Evolutionary conservation across 2,329 filamentous ascomycete genomes (phyloP).

Genomic region (Simplicillium sp.): DNA sequence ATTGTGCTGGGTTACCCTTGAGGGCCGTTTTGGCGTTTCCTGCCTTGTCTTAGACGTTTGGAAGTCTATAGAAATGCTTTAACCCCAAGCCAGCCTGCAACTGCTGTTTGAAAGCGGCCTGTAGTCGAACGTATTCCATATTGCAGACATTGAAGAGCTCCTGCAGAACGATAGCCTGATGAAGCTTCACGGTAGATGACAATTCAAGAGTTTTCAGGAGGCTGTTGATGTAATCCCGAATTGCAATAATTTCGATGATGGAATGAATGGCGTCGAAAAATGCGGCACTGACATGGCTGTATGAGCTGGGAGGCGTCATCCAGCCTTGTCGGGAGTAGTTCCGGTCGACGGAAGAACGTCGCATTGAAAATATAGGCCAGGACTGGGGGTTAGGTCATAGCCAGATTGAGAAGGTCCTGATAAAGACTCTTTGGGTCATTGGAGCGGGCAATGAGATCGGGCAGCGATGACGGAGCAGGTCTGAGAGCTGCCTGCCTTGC

Average conservation of each 20-base stretch:
- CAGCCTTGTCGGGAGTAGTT: neutral
- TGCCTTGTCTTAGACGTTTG: conserved; percentile 21
- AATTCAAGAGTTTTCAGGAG: conserved; percentile 22
- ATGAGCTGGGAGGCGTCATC: conserved; percentile 17
- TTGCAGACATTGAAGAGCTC: conserved; percentile 35
- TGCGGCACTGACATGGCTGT: conserved; percentile 15
- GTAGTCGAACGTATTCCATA: conserved; percentile 29
- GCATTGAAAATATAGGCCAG: too few species aligned
- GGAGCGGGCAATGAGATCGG: too few species aligned
- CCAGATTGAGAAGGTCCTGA: too few species aligned
- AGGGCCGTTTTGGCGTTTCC: conserved; percentile 25
- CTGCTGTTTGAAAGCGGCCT: conserved; percentile 28
- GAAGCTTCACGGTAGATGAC: conserved; percentile 16
- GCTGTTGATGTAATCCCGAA: conserved; percentile 35
- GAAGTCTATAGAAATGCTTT: conserved; percentile 32
- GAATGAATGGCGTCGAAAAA: conserved; percentile 31
- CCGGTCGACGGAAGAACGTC: too few species aligned
- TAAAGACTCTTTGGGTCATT: too few species aligned
- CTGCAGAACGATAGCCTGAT: conserved; percentile 27
- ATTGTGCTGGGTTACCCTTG: conserved; percentile 28
- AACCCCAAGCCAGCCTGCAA: conserved; percentile 22
- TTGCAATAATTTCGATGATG: conserved; percentile 21
- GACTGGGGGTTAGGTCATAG: too few species aligned
- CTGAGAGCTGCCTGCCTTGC: too few species aligned
- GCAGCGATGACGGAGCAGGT: too few species aligned